A percentile compares a stretch with the other conserved stretches of the same genome.
These are phyloP conservation scores for Monosporozyma yasuniensis DNA, from an alignment of 805 yeast species.

Conservation along the genomic window DNA sequence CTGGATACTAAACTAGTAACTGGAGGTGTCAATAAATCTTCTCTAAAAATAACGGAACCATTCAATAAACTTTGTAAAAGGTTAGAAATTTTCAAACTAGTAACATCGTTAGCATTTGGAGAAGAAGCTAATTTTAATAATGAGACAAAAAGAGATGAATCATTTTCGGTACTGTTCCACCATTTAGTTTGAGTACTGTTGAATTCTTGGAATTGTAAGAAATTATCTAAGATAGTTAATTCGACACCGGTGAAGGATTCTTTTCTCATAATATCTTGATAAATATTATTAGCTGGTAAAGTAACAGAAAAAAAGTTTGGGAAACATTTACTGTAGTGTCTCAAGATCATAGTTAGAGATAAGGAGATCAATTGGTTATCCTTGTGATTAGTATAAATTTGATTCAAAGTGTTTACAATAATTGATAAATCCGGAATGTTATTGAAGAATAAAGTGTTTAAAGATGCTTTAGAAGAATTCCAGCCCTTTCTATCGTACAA, in stretches of 20 bases:
- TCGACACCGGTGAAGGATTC: conserved; percentile 42
- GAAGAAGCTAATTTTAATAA: conserved; percentile 46
- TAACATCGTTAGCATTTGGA: conserved; percentile 19
- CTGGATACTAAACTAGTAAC: conserved; percentile 46
- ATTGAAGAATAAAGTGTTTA: conserved; percentile 30
- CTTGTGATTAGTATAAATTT: conserved; percentile 30
- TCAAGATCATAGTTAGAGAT: conserved; percentile 39
- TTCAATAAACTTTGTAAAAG: conserved; percentile 41
- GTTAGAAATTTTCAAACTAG: conserved; percentile 38
- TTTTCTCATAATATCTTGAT: conserved; percentile 28
- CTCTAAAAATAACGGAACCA: conserved; percentile 48
- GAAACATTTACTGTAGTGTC: conserved; percentile 33
- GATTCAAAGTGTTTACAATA: conserved; percentile 37
- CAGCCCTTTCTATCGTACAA: conserved; percentile 35
- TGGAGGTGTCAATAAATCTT: conserved; percentile 43
- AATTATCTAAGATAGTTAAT: conserved; percentile 47
- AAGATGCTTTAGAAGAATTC: conserved; percentile 29
- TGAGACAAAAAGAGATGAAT: conserved; percentile 58
- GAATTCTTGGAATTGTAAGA: conserved; percentile 51
- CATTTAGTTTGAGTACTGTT: conserved; percentile 54
- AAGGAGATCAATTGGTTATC: conserved; percentile 40
- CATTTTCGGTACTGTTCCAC: conserved; percentile 54
- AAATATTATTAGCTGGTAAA: conserved; percentile 30
- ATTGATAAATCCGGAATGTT: conserved; percentile 39
- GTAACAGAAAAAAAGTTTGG: conserved; percentile 29